These are phyloP conservation scores for Fraxinus latifolia DNA, from an alignment of 305 asterid species.

Conservation along the genomic window DNA sequence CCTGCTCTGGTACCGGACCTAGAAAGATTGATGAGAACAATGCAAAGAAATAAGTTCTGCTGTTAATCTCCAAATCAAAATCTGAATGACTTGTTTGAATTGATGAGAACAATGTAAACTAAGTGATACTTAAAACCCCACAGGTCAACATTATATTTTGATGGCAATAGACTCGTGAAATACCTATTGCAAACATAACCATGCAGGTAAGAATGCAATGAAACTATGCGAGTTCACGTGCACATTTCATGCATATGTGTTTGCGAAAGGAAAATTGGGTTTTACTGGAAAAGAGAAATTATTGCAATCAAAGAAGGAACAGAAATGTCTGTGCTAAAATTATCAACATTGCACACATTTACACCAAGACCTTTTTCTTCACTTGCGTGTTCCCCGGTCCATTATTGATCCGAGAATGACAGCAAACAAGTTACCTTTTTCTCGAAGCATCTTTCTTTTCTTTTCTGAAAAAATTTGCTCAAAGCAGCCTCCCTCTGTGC, in stretches of 20 bases:
- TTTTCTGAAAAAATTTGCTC: conserved; percentile 46
- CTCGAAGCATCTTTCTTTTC: conserved; percentile 52
- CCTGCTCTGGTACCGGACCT: conserved; percentile 58
- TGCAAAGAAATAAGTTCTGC: not conserved
- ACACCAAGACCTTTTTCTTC: not conserved
- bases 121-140: not conserved
- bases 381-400: not conserved
- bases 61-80: not conserved
- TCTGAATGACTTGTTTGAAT: not conserved
- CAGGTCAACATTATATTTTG: not conserved
- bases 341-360: not conserved
- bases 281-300: not conserved
- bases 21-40: not conserved
- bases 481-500: conserved; percentile 46
- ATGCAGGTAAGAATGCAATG: not conserved
- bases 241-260: not conserved
- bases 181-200: not conserved
- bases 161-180: not conserved
- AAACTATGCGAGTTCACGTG: not conserved
- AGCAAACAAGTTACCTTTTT: conserved; percentile 36
- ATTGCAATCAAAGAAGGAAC: not conserved
- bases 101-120: not conserved
- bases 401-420: not conserved
- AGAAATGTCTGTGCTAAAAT: not conserved
- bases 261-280: not conserved